Evolutionary conservation across 345 rosid species (phyloP).

Genomic region (Syzygium oleosum): DNA sequence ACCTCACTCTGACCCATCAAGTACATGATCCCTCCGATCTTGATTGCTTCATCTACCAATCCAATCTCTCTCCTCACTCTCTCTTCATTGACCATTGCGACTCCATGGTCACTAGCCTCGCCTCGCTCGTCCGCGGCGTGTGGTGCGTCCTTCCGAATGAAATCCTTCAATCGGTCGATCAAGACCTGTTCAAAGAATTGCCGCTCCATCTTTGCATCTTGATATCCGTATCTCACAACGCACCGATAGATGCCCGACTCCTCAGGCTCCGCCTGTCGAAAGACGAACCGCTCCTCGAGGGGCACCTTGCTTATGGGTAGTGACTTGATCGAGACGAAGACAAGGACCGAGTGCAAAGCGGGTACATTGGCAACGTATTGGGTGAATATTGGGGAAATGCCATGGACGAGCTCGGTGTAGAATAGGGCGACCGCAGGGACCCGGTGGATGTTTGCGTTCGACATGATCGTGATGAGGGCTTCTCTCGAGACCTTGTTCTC

Average conservation of each 20-base stretch:
- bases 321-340: slow-evolving; percentile 19
- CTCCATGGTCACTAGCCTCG: background rate
- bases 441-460: background rate
- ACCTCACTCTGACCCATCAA: slow-evolving; percentile 18
- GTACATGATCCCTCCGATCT: slow-evolving; percentile 10
- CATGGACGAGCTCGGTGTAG: slow-evolving; percentile 22
- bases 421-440: slow-evolving; percentile 16
- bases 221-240: slow-evolving; percentile 24
- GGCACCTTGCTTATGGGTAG: slow-evolving; percentile 17
- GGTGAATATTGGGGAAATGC: slow-evolving; percentile 16
- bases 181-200: slow-evolving; percentile 12
- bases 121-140: background rate
- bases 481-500: slow-evolving; percentile 7
- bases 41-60: slow-evolving; percentile 3
- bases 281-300: slow-evolving; percentile 13
- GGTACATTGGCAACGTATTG: slow-evolving; percentile 12
- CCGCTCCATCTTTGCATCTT: slow-evolving; percentile 8
- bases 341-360: slow-evolving; percentile 15
- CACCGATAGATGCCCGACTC: slow-evolving; percentile 15
- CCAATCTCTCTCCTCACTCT: background rate
- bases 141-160: background rate
- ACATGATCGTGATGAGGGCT: background rate
- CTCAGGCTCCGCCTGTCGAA: slow-evolving; percentile 2
- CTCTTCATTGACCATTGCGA: background rate
- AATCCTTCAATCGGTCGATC: slow-evolving; percentile 10